Conservation (phyloP, 768 basidiomycete genomes). For the Leucocoprinus birnbaumii region DNA sequence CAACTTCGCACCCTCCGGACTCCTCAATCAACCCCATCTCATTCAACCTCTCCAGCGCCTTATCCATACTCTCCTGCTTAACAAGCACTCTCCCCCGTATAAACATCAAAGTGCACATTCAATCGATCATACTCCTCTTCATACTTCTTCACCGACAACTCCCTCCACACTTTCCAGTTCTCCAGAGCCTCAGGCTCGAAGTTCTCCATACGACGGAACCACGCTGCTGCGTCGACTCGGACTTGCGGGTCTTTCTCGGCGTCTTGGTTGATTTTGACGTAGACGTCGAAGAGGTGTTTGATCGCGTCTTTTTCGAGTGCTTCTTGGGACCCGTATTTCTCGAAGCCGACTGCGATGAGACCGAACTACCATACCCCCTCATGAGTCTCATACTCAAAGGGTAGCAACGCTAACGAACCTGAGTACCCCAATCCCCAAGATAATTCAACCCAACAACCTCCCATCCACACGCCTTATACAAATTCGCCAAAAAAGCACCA, state of each 20-base stretch:
- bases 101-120: slow-evolving; percentile 90
- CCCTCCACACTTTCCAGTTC: slow-evolving; percentile 93
- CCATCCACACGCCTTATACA: slow-evolving; percentile 94
- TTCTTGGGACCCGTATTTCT: slow-evolving; percentile 86
- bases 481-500: slow-evolving; percentile 88
- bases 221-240: slow-evolving; percentile 73
- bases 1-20: slow-evolving; percentile 76
- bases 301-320: slow-evolving; percentile 86
- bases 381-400: no score
- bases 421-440: slow-evolving; percentile 97
- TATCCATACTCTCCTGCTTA: slow-evolving; percentile 68
- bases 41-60: slow-evolving; percentile 63
- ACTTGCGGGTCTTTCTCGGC: slow-evolving; percentile 69
- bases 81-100: slow-evolving; percentile 89
- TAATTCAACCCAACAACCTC: slow-evolving; percentile 91
- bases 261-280: slow-evolving; percentile 68
- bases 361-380: no score
- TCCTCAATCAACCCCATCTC: slow-evolving; percentile 76
- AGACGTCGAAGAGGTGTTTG: slow-evolving; percentile 91
- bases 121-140: slow-evolving; percentile 82
- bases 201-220: slow-evolving; percentile 96
- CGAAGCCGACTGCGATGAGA: slow-evolving; percentile 29
- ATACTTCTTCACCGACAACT: slow-evolving; percentile 88
- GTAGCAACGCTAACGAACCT: slow-evolving; percentile 46
- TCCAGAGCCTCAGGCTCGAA: slow-evolving; percentile 80